Evolutionary conservation across 2,329 filamentous ascomycete species (phyloP).

Genomic region (Didymella lethalis): DNA sequence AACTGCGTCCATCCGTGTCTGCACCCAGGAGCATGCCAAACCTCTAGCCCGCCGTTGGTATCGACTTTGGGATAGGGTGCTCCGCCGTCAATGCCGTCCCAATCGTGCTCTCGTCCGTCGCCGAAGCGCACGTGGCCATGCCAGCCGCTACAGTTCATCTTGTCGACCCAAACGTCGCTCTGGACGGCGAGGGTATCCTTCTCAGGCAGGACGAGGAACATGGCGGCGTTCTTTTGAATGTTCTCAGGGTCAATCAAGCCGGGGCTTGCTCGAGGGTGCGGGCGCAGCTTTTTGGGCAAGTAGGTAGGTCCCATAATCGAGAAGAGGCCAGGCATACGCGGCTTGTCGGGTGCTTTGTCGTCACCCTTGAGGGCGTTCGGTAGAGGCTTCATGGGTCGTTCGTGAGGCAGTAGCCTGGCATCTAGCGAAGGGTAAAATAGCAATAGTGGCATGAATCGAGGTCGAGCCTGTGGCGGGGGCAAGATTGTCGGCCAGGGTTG

Average conservation of each 20-base stretch:
- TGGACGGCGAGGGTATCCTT: conserved; percentile 53
- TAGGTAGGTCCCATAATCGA: conserved; percentile 54
- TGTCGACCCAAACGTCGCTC: conserved; percentile 54
- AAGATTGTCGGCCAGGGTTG: conserved; percentile 50
- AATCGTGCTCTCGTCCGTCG: conserved; percentile 44
- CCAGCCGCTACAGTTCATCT: conserved; percentile 47
- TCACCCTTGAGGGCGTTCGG: conserved; percentile 47
- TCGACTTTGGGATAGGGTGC: conserved; percentile 26
- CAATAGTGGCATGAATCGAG: conserved; percentile 50
- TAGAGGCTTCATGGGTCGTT: conserved; percentile 49
- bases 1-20: conserved; percentile 56
- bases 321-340: conserved; percentile 47
- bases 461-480: conserved; percentile 45
- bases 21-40: conserved; percentile 48
- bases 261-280: conserved; percentile 53
- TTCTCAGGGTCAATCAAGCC: conserved; percentile 47
- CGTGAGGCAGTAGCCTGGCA: conserved; percentile 51
- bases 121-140: conserved; percentile 46
- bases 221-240: conserved; percentile 50
- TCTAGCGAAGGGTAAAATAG: conserved; percentile 56
- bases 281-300: conserved; percentile 48
- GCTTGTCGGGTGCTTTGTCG: conserved; percentile 40
- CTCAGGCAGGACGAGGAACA: conserved; percentile 54
- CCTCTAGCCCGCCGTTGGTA: conserved; percentile 48
- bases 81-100: conserved; percentile 38